phyloP scores from a whole-genome alignment of 2,329 filamentous ascomycete genomes.

The Hymenoscyphus infarciens region DNA sequence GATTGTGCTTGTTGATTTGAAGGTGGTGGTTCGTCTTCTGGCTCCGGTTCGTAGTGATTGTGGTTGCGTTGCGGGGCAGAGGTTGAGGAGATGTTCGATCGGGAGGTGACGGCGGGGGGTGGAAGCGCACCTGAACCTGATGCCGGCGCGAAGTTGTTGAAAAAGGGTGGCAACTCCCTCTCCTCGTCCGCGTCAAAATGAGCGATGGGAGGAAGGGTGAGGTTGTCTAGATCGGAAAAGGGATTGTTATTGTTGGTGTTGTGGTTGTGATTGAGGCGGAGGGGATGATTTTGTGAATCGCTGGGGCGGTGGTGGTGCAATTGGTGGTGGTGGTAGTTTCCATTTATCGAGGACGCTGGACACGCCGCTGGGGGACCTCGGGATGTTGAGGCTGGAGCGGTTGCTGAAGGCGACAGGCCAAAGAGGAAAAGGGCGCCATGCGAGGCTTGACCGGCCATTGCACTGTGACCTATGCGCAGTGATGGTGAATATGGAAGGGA shows the following conservation, averaged over 20 bases:
- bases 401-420: conserved; percentile 2
- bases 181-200: not conserved
- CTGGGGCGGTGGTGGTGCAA: not conserved
- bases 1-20: conserved; percentile 22
- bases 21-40: conserved; percentile 18
- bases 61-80: not conserved
- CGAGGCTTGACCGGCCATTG: not conserved
- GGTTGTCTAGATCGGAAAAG: not conserved
- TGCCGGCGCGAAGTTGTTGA: conserved; percentile 14
- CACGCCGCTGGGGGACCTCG: not conserved
- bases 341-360: not conserved
- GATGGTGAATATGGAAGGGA: not conserved
- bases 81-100: conserved; percentile 4
- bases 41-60: not conserved
- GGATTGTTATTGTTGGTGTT: not conserved
- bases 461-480: not conserved
- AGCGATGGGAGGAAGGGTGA: not conserved
- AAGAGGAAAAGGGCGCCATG: not conserved
- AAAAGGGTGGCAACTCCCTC: conserved; percentile 13
- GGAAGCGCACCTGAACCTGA: conserved; percentile 8
- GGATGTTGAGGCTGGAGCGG: not conserved
- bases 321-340: not conserved
- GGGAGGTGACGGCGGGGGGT: conserved; percentile 5
- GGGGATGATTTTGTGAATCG: not conserved
- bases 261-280: not conserved